Conservation (phyloP, 2,329 filamentous ascomycete genomes). For the Ceratocystiopsis sp. region DNA sequence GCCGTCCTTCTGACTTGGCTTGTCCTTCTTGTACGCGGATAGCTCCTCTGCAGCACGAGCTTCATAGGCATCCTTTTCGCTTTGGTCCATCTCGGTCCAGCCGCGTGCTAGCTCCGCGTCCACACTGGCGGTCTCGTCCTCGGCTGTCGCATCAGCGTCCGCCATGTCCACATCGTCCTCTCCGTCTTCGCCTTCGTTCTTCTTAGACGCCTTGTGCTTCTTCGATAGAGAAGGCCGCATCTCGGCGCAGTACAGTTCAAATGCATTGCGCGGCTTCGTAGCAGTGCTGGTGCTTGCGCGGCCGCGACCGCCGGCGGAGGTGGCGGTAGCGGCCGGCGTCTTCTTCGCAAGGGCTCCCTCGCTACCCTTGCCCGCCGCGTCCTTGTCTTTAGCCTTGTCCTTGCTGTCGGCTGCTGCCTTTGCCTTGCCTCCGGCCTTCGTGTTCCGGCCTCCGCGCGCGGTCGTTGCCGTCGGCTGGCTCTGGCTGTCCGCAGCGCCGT, state of each 20-base stretch:
- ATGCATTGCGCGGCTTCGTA: constrained; percentile 30
- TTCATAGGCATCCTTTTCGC: constrained; percentile 32
- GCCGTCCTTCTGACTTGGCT: constrained; percentile 9
- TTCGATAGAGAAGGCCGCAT: constrained; percentile 22
- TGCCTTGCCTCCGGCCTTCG: constrained; percentile 14
- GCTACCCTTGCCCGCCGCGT: neutral
- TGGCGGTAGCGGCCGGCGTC: constrained; percentile 10
- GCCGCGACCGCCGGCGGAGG: too few species aligned
- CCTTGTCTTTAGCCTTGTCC: constrained; percentile 12
- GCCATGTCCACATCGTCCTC: constrained; percentile 22
- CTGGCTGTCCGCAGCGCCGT: constrained; percentile 20
- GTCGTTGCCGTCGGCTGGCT: constrained; percentile 5
- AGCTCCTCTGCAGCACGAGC: constrained; percentile 23
- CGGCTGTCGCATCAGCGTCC: constrained; percentile 11
- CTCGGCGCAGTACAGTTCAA: constrained; percentile 38
- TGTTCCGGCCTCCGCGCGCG: constrained; percentile 10
- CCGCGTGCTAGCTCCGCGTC: constrained; percentile 37
- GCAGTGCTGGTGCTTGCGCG: too few species aligned
- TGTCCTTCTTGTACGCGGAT: constrained; percentile 25
- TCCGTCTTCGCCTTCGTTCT: constrained; percentile 2
- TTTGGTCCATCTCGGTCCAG: constrained; percentile 36
- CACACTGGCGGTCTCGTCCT: constrained; percentile 15
- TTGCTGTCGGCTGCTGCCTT: constrained; percentile 8
- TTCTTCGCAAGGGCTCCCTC: constrained; percentile 16
- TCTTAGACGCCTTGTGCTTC: constrained; percentile 23